Percentiles rank a stretch among this genome's conserved stretches.
These are phyloP conservation scores for Botrytis hyacinthi DNA, from an alignment of 2,329 filamentous ascomycete species.

Conservation along the genomic window DNA sequence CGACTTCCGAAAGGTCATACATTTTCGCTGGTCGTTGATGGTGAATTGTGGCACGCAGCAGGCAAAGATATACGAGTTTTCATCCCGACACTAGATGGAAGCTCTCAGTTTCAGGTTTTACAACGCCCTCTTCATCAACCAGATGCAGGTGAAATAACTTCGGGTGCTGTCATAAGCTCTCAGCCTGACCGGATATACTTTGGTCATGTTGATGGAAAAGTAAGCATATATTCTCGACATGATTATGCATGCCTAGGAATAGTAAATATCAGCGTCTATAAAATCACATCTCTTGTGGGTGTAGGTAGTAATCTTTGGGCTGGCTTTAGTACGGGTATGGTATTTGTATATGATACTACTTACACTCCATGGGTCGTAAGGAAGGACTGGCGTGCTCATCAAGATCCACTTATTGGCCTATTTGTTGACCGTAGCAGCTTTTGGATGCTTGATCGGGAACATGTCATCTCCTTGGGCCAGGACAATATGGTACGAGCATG, in stretches of 20 bases:
- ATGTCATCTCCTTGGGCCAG: slow-evolving; percentile 82
- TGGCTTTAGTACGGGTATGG: slow-evolving; percentile 89
- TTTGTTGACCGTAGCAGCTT: slow-evolving; percentile 76
- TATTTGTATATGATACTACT: slow-evolving; percentile 86
- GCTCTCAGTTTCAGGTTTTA: slow-evolving; percentile 71
- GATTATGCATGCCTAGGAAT: slow-evolving; percentile 77
- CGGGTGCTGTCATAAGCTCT: slow-evolving; percentile 71
- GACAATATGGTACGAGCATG: slow-evolving; percentile 83
- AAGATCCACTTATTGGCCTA: slow-evolving; percentile 72
- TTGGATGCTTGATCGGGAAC: slow-evolving; percentile 79
- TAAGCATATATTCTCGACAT: slow-evolving; percentile 80
- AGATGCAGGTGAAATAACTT: slow-evolving; percentile 81
- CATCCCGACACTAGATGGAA: slow-evolving; percentile 66
- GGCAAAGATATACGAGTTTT: slow-evolving; percentile 88
- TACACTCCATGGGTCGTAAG: slow-evolving; percentile 82
- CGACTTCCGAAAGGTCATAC: slow-evolving; percentile 78
- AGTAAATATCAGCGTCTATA: slow-evolving; percentile 87
- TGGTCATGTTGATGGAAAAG: slow-evolving; percentile 89
- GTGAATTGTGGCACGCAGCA: slow-evolving; percentile 81
- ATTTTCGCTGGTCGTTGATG: slow-evolving; percentile 83
- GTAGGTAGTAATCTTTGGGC: slow-evolving; percentile 86
- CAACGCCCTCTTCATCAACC: slow-evolving; percentile 67
- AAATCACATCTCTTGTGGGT: slow-evolving; percentile 83
- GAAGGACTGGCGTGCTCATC: slow-evolving; percentile 92
- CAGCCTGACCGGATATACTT: slow-evolving; percentile 81